Conservation (phyloP, 805 yeast species). For the Ogataea ganodermae region DNA sequence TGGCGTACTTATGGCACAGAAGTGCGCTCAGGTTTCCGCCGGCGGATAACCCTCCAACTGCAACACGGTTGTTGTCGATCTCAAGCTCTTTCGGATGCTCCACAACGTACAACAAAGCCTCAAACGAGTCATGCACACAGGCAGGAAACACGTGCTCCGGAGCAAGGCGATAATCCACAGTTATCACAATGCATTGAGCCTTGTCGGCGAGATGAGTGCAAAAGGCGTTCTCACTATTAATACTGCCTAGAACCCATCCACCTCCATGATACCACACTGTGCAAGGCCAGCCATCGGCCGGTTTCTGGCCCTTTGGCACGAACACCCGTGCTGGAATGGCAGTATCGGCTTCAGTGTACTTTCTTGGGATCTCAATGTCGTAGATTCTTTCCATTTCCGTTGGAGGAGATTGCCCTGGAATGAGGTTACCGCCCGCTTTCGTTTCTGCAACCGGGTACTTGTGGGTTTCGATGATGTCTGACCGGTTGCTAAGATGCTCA, state of each 20-base stretch:
- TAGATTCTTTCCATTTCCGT: slow-evolving; percentile 22
- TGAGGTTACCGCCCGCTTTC: slow-evolving; percentile 25
- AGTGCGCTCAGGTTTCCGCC: slow-evolving; percentile 42
- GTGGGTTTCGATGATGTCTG: slow-evolving; percentile 27
- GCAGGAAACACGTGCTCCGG: slow-evolving; percentile 54
- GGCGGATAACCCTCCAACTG: slow-evolving; percentile 50
- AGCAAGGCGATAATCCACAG: slow-evolving; percentile 52
- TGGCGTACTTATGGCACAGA: slow-evolving; percentile 37
- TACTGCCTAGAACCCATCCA: slow-evolving; percentile 38
- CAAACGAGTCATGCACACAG: slow-evolving; percentile 46
- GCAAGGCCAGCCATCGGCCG: slow-evolving; percentile 31
- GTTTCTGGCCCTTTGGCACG: slow-evolving; percentile 30
- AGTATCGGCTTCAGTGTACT: slow-evolving; percentile 28
- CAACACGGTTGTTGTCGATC: slow-evolving; percentile 37
- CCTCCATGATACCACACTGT: slow-evolving; percentile 39
- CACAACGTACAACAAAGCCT: slow-evolving; percentile 36
- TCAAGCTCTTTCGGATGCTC: slow-evolving; percentile 30
- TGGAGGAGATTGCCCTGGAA: slow-evolving; percentile 32
- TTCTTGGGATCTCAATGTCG: slow-evolving; percentile 27
- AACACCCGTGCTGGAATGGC: slow-evolving; percentile 32
- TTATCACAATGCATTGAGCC: slow-evolving; percentile 38
- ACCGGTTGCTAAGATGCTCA: slow-evolving; percentile 20
- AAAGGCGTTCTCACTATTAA: slow-evolving; percentile 40
- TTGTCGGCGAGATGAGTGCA: slow-evolving; percentile 43
- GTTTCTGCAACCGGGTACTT: slow-evolving; percentile 26